These are phyloP conservation scores for Diaporthe citriasiana DNA, from an alignment of 2,329 filamentous ascomycete genomes.

Conservation along the genomic window DNA sequence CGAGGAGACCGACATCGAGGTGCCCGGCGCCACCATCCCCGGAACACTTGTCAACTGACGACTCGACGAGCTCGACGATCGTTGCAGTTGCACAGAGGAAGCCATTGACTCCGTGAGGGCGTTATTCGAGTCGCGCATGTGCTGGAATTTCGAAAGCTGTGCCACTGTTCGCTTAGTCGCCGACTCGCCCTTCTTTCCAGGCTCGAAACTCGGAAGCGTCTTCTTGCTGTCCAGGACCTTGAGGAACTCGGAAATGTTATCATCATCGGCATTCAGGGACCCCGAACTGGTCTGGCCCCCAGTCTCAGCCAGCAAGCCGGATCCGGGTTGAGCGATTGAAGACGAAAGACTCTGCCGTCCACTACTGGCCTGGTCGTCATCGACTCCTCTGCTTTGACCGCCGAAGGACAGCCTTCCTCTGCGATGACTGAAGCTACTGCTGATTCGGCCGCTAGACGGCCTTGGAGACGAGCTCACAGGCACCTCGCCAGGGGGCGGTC, in stretches of 20 bases:
- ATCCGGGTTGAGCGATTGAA: conserved; percentile 79
- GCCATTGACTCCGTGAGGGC: conserved; percentile 93
- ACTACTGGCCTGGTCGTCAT: conserved; percentile 84
- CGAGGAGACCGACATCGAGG: conserved; percentile 85
- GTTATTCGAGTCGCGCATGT: conserved; percentile 90
- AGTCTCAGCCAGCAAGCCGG: conserved; percentile 81
- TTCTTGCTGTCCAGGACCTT: conserved; percentile 90
- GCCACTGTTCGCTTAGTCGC: conserved; percentile 82
- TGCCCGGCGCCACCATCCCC: conserved; percentile 75
- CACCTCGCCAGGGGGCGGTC: conserved; percentile 73
- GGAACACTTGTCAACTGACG: conserved; percentile 71
- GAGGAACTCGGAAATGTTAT: conserved; percentile 93
- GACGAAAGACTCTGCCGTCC: conserved; percentile 83
- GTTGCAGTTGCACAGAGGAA: conserved; percentile 86
- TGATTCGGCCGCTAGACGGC: conserved; percentile 85
- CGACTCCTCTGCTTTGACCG: conserved; percentile 74
- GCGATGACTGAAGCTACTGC: conserved; percentile 93
- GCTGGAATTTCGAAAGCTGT: conserved; percentile 86
- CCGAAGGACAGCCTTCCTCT: conserved; percentile 83
- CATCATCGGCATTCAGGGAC: conserved; percentile 82
- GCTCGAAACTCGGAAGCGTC: conserved; percentile 84
- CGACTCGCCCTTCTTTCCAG: conserved; percentile 75
- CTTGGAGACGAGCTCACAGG: conserved; percentile 83
- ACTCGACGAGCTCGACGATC: conserved; percentile 82
- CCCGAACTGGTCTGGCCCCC: conserved; percentile 77